Base-by-base conservation (phyloP, 371 early-diverging fungal species). In the Mucor indicus region DNA sequence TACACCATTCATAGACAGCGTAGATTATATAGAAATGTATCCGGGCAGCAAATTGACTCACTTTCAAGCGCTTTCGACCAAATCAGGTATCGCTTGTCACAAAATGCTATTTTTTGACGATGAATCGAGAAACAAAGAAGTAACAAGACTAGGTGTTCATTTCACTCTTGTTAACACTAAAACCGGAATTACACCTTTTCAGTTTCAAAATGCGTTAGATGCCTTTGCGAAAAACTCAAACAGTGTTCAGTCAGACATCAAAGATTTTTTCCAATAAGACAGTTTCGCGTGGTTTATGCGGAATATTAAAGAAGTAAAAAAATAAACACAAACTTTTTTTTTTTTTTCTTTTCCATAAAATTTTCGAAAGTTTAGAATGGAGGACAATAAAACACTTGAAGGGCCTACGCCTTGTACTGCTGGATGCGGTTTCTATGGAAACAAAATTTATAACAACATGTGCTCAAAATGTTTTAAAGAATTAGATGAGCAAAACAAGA, bases 401-500 rank as follows among this genome's bases (percentile, higher is more conserved):
- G 49, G 68, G 38, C 74, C 81, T 38, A 60, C 64, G 57, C 73
- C 77, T 46, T 86, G 86, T 61, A 72, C 77, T 44, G 81, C 79
- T 46, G 81, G 81, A 50, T 86, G 86, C 48, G 84, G 84, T 11
- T 84, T 86, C 53, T 86, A 81, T 52, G 84, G 71, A 23, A 75
- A 56, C 48, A 66, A 66, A 45, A 75, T 85, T 44, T 84, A 81
- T 56, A 84, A 87, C 55, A 75, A 85, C 58, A 83, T 89, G 84
- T 91, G 91, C 64, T 89, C 89, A 6, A 87, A 89, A 57, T 91
- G 91, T 67, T 89, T 80, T 71, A 84, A 83, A 64, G 65, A 59
- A 47, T 30, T 38, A 44, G 60, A 64, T 32, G 53, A 51, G 35
- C 53, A 33, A 38, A 57, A 50, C 36, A 57, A 57, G 45, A 35